These are phyloP conservation scores for Hypsizygus marmoreus DNA, from an alignment of 768 basidiomycete species.

Conservation along the genomic window DNA sequence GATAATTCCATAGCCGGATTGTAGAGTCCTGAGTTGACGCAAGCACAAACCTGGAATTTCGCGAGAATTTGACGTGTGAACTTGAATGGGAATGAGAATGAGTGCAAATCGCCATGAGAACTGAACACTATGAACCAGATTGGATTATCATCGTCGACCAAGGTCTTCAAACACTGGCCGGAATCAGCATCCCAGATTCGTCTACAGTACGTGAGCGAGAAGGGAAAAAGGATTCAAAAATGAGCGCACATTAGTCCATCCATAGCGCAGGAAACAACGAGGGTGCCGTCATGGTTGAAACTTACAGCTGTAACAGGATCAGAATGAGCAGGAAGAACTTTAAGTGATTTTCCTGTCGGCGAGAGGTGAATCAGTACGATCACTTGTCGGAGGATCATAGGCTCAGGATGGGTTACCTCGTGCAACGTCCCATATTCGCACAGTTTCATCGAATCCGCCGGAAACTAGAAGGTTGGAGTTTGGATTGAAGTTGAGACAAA, in stretches of 20 bases:
- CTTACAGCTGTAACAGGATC: slow-evolving; percentile 94
- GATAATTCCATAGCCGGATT: slow-evolving; percentile 93
- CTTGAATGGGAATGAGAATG: slow-evolving; percentile 36
- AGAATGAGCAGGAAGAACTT: slow-evolving; percentile 92
- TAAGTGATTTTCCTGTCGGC: slow-evolving; percentile 72
- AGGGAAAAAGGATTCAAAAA: slow-evolving; percentile 1
- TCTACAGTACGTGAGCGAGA: slow-evolving; percentile 42
- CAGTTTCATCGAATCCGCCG: slow-evolving; percentile 94
- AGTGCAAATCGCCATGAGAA: slow-evolving; percentile 7
- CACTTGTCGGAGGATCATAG: neutral
- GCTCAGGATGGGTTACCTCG: slow-evolving; percentile 53
- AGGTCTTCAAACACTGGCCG: slow-evolving; percentile 95
- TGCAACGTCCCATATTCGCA: slow-evolving; percentile 95
- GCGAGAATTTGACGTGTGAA: slow-evolving; percentile 88
- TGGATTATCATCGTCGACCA: slow-evolving; percentile 96
- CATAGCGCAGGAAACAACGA: slow-evolving; percentile 94
- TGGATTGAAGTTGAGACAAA: slow-evolving; percentile 91
- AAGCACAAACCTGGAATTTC: slow-evolving; percentile 88
- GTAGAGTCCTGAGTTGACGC: slow-evolving; percentile 94
- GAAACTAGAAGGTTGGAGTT: slow-evolving; percentile 89
- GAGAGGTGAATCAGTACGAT: neutral
- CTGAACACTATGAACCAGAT: slow-evolving; percentile 60
- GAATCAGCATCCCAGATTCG: slow-evolving; percentile 98
- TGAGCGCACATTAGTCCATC: slow-evolving; percentile 89
- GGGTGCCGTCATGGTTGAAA: slow-evolving; percentile 93